Base-by-base conservation (phyloP, 2,329 filamentous ascomycete genomes). In the Juglanconis oblonga region DNA sequence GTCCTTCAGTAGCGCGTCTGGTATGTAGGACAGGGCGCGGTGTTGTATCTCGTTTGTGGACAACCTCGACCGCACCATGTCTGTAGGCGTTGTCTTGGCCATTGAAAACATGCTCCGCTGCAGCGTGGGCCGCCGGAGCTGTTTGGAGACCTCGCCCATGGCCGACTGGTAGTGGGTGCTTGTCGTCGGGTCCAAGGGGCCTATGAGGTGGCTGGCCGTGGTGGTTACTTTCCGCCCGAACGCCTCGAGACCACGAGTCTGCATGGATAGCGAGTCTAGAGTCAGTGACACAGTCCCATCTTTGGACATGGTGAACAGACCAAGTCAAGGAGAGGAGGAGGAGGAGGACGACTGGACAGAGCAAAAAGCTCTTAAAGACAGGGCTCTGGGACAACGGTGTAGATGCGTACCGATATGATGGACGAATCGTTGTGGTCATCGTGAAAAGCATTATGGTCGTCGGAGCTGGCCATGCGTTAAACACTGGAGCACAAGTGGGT, bases 221-320 rank as follows among this genome's bases (percentile, higher is more conserved):
- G 92, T 92, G 35, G 93, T 95, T 64, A 98, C 92, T 77, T 97
- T 99, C 71, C 94, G 88, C 67, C 92, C 87, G 76, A 99, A 97
- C 58, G 91, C 90, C 77, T 97, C 93, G 68, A 98, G 80, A 65
- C 95, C 91, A 69, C 92, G 89, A 58, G 91, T 87, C 92, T 97
- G 69, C 54, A 64, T 63, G 44, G 58, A 48, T 55, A 47, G 45
- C 55, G 56, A 61, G 45, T 55, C 47, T 52, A 33, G 31, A 17
- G 54, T 63, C 52, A 63, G 61, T 57, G 50, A 55, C 50, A 56
- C 55, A 45, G 42, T 42, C 40, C 56, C 59, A 64, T 61, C 56
- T 52, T 29, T 36, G 33, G 17, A 38, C 52, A 57, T 58, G 60
- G 58, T 54, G 10, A 44, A 42, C 32, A 36, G 57, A 31, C n/a